Evolutionary conservation across 2,329 filamentous ascomycete species (phyloP), one percentile per base, ranked within the genome.

Genomic region (Cercospora nicotianae): DNA sequence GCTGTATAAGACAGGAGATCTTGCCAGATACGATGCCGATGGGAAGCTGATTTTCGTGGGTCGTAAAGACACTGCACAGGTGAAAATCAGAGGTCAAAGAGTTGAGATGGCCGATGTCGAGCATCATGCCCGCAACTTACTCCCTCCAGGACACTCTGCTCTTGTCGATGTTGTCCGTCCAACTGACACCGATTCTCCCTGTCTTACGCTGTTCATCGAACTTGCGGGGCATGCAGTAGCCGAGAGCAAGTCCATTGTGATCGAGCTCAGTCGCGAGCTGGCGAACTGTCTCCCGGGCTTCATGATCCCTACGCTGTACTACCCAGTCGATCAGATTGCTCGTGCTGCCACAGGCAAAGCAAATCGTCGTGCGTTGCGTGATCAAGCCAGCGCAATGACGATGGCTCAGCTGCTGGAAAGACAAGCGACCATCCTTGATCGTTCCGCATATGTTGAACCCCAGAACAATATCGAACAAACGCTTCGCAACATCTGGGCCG

Each of bases 81-180:
- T 90, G 64, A 91, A 92, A 78, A 79, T 91, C 30, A 82, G 84
- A 10, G 91, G 91, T 28, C 89, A 87, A 70, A 81, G 89, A 64
- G 85, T 90, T 62, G 91, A 89, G 77, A 81, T 89, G 61, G 83
- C 80, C 10, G 84, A 83, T 74, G 84, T 83, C 63, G 85, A 81
- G 74, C 13, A 78, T 76, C 13, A 78, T 39, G 36, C 45, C 12
- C 63, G 63, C 18, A 20, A 12, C 13, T n/a, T 28, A 33, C 10
- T 63, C 6, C 59, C 78, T 80, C 0, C 71, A 83, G 39, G 79
- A 75, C 20, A 67, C 77, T 12, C 72, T 85, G 26, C 51, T 13
- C 33, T 68, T 13, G 67, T 65, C 18, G 63, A 60, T 10, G 39
- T 68, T 26, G 51, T 64, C 10, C 23, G 39, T 30, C 66, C 66